Conservation (phyloP, 1,139 yeast genomes). For the Debaryomyces subglobosus region DNA sequence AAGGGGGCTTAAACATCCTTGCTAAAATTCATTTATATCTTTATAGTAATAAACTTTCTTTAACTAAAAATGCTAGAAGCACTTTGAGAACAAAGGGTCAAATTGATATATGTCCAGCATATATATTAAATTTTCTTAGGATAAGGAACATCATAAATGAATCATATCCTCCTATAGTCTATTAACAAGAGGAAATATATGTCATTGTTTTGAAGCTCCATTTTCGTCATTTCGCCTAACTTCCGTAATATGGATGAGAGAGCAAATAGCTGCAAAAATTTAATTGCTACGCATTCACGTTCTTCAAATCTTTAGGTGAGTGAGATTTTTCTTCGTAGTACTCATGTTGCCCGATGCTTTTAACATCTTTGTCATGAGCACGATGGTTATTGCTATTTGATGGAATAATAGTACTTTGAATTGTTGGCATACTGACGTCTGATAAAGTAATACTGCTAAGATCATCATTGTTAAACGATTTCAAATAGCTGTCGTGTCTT, state of each 20-base stretch:
- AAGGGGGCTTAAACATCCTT: background rate
- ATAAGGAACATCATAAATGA: background rate
- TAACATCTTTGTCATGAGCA: background rate
- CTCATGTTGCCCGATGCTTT: background rate
- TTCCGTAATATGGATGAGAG: background rate
- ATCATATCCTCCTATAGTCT: background rate
- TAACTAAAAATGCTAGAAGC: background rate
- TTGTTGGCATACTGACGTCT: background rate
- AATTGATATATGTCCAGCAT: background rate
- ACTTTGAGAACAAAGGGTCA: background rate
- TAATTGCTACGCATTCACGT: background rate
- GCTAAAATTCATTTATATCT: slow-evolving; percentile 1
- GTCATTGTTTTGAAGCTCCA: background rate
- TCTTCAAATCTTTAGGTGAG: background rate
- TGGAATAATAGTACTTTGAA: background rate
- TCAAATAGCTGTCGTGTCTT: slow-evolving; percentile 19
- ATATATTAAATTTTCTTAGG: background rate
- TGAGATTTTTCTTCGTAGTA: background rate
- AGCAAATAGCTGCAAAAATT: background rate
- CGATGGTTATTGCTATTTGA: background rate
- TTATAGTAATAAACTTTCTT: slow-evolving; percentile 1
- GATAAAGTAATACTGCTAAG: background rate
- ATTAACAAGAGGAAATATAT: background rate
- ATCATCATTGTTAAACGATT: background rate
- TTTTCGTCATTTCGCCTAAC: background rate